A percentile compares a stretch with the other conserved stretches of the same genome.
Evolutionary conservation across 176 grass and related monocot genomes (phyloP).

Genomic region (Avena insularis): DNA sequence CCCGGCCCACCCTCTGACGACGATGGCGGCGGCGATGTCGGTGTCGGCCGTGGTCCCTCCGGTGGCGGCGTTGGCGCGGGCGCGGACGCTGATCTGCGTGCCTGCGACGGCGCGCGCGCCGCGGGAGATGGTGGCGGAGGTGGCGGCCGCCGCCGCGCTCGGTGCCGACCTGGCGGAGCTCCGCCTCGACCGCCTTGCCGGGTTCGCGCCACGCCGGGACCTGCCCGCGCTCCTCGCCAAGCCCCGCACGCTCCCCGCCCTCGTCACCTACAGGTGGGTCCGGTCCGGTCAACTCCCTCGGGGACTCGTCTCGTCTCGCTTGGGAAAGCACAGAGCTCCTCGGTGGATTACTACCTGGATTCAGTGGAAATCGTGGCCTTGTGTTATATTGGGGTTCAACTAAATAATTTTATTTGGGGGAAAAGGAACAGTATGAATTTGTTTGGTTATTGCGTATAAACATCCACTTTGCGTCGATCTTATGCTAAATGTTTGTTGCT

Average conservation of each 20-base stretch:
- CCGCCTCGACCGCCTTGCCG: constrained; percentile 73
- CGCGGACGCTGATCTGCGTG: constrained; percentile 76
- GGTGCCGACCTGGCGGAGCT: constrained; percentile 93
- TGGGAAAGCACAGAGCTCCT: neutral
- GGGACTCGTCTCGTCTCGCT: neutral
- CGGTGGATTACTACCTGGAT: too few species aligned
- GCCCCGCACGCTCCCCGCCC: constrained; percentile 71
- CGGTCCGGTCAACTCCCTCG: neutral
- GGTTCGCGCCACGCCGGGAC: constrained; percentile 71
- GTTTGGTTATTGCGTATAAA: neutral
- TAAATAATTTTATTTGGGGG: neutral
- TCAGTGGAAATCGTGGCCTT: too few species aligned
- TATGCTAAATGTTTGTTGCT: neutral
- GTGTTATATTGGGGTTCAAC: neutral
- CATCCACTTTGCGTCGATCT: too few species aligned
- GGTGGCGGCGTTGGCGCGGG: neutral
- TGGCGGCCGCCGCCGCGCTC: constrained; percentile 58
- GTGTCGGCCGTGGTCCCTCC: constrained; percentile 41
- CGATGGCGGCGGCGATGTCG: constrained; percentile 46
- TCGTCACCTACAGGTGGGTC: constrained; percentile 93
- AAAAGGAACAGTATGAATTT: neutral
- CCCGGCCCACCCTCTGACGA: neutral
- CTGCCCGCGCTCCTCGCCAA: constrained; percentile 64
- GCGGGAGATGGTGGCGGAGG: constrained; percentile 69
- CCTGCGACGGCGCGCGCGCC: constrained; percentile 71